Percentiles rank a stretch among this genome's conserved stretches.
phyloP scores from a whole-genome alignment of 768 basidiomycete genomes.

The Pleurotus tuoliensis region DNA sequence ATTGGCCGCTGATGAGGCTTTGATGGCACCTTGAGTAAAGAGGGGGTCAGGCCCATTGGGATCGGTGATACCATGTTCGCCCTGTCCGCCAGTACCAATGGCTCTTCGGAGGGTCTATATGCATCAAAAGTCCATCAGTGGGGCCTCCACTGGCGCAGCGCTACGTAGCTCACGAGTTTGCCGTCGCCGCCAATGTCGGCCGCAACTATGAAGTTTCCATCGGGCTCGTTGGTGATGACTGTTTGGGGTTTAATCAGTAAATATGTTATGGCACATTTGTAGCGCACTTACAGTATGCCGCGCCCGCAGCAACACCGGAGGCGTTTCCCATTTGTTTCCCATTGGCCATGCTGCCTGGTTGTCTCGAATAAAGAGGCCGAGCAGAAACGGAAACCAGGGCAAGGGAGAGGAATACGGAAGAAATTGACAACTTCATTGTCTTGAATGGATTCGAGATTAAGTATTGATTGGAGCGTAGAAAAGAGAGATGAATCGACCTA shows the following conservation, averaged over 20 bases:
- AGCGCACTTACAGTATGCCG: slow-evolving; percentile 14
- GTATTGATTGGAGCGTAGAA: neutral
- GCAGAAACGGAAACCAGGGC: slow-evolving; percentile 11
- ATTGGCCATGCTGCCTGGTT: neutral
- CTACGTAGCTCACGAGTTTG: slow-evolving; percentile 25
- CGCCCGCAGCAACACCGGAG: slow-evolving; percentile 11
- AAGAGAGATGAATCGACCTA: neutral
- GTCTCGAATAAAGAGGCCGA: slow-evolving; percentile 5
- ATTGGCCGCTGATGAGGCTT: slow-evolving; percentile 28
- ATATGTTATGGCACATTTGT: neutral
- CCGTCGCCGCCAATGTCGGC: slow-evolving; percentile 39
- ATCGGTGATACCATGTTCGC: slow-evolving; percentile 29
- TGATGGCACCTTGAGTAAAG: slow-evolving; percentile 39
- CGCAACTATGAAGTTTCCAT: slow-evolving; percentile 40
- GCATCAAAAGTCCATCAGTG: too few species aligned
- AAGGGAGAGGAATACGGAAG: slow-evolving; percentile 10
- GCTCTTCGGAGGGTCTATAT: slow-evolving; percentile 27
- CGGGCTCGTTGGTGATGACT: slow-evolving; percentile 50
- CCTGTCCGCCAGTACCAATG: slow-evolving; percentile 27
- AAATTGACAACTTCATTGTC: slow-evolving; percentile 14
- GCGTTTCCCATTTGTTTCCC: slow-evolving; percentile 10
- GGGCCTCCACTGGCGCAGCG: too few species aligned
- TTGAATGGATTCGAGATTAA: neutral
- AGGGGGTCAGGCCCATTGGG: slow-evolving; percentile 34
- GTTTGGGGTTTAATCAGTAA: neutral